Percentiles rank a stretch among this genome's conserved stretches.
These are phyloP conservation scores for Knoxia roxburghii DNA, from an alignment of 257 asterid species.

Conservation along the genomic window DNA sequence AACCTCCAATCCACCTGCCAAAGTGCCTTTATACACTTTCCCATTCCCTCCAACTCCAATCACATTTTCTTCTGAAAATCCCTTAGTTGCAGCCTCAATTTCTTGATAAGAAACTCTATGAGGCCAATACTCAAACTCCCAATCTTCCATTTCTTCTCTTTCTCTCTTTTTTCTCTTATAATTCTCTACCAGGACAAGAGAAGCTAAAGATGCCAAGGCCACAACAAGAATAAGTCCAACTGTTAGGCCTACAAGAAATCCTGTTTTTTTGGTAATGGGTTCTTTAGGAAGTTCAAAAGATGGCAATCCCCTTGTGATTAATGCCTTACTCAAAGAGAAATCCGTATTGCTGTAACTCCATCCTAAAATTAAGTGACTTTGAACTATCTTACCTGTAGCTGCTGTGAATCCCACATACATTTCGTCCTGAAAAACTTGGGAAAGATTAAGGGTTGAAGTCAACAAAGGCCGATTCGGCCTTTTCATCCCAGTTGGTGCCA, in stretches of 20 bases:
- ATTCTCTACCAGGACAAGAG: conserved; percentile 27
- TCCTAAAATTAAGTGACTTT: conserved; percentile 56
- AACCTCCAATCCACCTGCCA: conserved; percentile 45
- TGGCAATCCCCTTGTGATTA: conserved; percentile 48
- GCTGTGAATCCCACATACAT: conserved; percentile 79
- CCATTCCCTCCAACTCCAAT: conserved; percentile 77
- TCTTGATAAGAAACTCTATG: conserved; percentile 59
- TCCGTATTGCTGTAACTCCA: conserved; percentile 76
- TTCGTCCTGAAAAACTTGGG: conserved; percentile 50
- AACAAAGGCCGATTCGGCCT: conserved; percentile 58
- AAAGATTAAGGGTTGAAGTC: conserved; percentile 37
- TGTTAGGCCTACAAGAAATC: conserved; percentile 39
- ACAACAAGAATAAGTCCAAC: conserved; percentile 25
- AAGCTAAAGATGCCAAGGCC: conserved; percentile 13
- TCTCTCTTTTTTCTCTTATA: conserved; percentile 25
- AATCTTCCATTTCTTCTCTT: conserved; percentile 64
- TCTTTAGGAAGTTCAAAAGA: conserved; percentile 50
- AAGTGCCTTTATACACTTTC: conserved; percentile 52
- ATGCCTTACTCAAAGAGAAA: conserved; percentile 30
- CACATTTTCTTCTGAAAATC: conserved; percentile 55
- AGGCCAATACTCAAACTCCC: conserved; percentile 89
- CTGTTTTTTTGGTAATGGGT: conserved; percentile 33
- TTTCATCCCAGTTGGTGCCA: conserved; percentile 46
- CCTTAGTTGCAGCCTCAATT: conserved; percentile 61
- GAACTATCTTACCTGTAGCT: conserved; percentile 49